Percentiles rank a stretch among this genome's conserved stretches.
phyloP scores from a whole-genome alignment of 192 early-diverging fungal species.

The Martensiomyces pterosporus region DNA sequence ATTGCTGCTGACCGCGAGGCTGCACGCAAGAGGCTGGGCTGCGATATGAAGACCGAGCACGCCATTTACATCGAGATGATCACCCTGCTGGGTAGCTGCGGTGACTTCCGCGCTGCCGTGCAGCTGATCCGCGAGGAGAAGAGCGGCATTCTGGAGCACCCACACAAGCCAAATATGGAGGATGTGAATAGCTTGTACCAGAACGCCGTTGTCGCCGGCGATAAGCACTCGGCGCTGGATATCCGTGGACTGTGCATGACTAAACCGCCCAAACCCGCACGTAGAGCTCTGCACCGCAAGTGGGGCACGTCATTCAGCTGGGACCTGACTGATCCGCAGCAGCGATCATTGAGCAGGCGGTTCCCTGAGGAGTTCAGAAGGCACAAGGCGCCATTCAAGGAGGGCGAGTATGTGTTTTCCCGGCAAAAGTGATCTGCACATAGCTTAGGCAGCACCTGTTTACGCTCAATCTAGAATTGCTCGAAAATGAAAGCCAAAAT shows the following conservation, averaged over 20 bases:
- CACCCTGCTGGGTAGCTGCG: slow-evolving; percentile 57
- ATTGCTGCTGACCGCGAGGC: slow-evolving; percentile 34
- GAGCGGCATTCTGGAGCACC: slow-evolving; percentile 24
- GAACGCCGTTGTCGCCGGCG: slow-evolving; percentile 50
- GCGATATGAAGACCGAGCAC: slow-evolving; percentile 55
- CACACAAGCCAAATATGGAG: slow-evolving; percentile 41
- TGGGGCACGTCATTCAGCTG: slow-evolving; percentile 56
- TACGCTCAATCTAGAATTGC: too few relatives aligned
- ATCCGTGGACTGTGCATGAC: slow-evolving; percentile 51
- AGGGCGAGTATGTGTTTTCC: slow-evolving; percentile 28
- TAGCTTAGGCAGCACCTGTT: too few relatives aligned
- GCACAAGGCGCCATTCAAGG: slow-evolving; percentile 34
- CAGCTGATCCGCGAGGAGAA: slow-evolving; percentile 52
- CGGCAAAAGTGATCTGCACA: not conserved
- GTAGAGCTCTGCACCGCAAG: slow-evolving; percentile 50
- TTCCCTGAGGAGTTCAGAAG: slow-evolving; percentile 42
- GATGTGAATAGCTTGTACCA: slow-evolving; percentile 53
- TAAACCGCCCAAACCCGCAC: slow-evolving; percentile 33
- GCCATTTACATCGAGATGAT: slow-evolving; percentile 58
- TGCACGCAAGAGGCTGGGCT: slow-evolving; percentile 44
- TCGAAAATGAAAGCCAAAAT: too few relatives aligned
- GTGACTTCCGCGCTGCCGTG: slow-evolving; percentile 50
- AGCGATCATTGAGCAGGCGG: slow-evolving; percentile 35
- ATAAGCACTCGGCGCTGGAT: slow-evolving; percentile 48
- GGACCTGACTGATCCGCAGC: slow-evolving; percentile 44